Conservation (phyloP, 2,329 filamentous ascomycete genomes). For the Alternaria dauci region DNA sequence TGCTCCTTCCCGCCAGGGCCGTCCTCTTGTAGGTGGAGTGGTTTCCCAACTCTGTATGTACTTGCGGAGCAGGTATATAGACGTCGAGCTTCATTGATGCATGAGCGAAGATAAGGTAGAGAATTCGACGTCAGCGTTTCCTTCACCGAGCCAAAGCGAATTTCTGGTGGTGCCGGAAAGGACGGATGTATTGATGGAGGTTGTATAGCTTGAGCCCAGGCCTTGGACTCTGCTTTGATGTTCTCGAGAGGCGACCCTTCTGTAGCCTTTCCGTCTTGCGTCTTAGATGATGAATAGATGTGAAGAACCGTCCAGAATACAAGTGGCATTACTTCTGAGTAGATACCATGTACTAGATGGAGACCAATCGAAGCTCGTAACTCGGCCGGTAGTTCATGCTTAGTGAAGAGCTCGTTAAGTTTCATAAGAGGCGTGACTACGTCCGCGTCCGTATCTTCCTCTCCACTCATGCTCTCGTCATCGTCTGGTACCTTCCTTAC, state of each 20-base stretch:
- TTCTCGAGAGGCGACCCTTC: slow-evolving; percentile 28
- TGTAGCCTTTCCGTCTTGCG: slow-evolving; percentile 10
- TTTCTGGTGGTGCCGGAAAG: slow-evolving; percentile 47
- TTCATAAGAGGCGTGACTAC: slow-evolving; percentile 41
- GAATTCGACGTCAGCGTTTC: slow-evolving; percentile 18
- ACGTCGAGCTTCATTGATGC: slow-evolving; percentile 43
- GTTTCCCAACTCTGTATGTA: slow-evolving; percentile 30
- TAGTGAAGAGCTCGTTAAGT: slow-evolving; percentile 43
- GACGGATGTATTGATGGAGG: slow-evolving; percentile 48
- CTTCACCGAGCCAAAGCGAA: slow-evolving; percentile 31
- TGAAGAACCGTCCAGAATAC: slow-evolving; percentile 47
- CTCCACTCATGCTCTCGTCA: slow-evolving; percentile 46
- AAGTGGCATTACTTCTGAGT: slow-evolving; percentile 42
- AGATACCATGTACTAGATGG: slow-evolving; percentile 38
- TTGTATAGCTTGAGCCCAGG: slow-evolving; percentile 44
- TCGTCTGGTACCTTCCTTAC: slow-evolving; percentile 39
- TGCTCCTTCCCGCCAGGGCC: slow-evolving; percentile 30
- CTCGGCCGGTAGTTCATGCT: slow-evolving; percentile 37
- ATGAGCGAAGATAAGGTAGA: slow-evolving; percentile 41
- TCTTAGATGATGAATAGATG: slow-evolving; percentile 32
- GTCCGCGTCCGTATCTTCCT: slow-evolving; percentile 47
- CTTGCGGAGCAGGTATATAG: slow-evolving; percentile 38
- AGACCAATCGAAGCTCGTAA: slow-evolving; percentile 44
- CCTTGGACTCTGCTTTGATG: slow-evolving; percentile 41
- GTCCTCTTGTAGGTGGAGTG: slow-evolving; percentile 34